Percentiles rank a stretch among this genome's conserved stretches.
phyloP scores from a whole-genome alignment of 2,329 filamentous ascomycete species.

The Colletotrichum incanum region DNA sequence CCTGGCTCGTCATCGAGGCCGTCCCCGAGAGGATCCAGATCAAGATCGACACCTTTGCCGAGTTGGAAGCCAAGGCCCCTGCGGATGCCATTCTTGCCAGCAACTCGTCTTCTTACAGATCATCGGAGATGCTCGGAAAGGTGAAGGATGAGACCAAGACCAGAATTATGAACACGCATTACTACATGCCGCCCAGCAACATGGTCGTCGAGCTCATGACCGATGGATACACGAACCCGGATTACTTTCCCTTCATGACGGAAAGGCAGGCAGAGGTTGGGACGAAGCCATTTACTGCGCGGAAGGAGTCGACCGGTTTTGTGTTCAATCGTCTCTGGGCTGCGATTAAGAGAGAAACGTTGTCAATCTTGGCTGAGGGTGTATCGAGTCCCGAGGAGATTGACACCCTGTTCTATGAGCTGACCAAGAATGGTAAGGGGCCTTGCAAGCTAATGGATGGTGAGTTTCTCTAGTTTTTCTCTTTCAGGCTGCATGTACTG shows the following conservation, averaged over 20 bases:
- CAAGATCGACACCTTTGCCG: slow-evolving; percentile 64
- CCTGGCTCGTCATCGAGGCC: slow-evolving; percentile 70
- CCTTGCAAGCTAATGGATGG: slow-evolving; percentile 49
- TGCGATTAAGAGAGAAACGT: slow-evolving; percentile 67
- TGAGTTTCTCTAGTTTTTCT: slow-evolving; percentile 38
- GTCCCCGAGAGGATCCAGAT: slow-evolving; percentile 65
- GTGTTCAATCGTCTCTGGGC: slow-evolving; percentile 72
- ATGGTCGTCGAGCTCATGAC: slow-evolving; percentile 70
- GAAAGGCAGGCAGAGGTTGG: slow-evolving; percentile 58
- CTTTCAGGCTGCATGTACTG: too few species aligned
- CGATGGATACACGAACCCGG: slow-evolving; percentile 58
- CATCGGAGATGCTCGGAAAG: slow-evolving; percentile 62
- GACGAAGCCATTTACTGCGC: slow-evolving; percentile 58
- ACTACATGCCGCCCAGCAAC: slow-evolving; percentile 64
- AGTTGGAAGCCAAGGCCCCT: slow-evolving; percentile 60
- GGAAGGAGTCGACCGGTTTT: slow-evolving; percentile 67
- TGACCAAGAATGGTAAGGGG: slow-evolving; percentile 22
- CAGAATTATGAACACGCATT: slow-evolving; percentile 67
- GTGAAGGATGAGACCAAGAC: slow-evolving; percentile 55
- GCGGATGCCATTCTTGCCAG: slow-evolving; percentile 64
- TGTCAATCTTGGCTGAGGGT: slow-evolving; percentile 65
- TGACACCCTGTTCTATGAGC: slow-evolving; percentile 62
- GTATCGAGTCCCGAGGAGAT: slow-evolving; percentile 65
- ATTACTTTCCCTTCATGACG: slow-evolving; percentile 62
- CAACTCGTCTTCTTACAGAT: slow-evolving; percentile 69